Percentiles rank a stretch among this genome's conserved stretches.
These are phyloP conservation scores for Solanum hybrid DNA, from an alignment of 305 asterid genomes.

Conservation along the genomic window DNA sequence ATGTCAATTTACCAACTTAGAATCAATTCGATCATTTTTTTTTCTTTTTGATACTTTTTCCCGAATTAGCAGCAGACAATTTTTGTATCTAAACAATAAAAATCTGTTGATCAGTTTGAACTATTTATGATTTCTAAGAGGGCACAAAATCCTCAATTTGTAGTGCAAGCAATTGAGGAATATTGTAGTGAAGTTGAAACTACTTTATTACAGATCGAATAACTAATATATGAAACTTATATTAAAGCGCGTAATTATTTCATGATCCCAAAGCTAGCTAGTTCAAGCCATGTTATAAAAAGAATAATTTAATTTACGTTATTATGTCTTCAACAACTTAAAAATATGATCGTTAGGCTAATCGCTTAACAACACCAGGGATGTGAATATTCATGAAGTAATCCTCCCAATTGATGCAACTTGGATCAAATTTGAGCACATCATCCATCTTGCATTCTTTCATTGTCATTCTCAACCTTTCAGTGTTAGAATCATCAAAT, in stretches of 20 bases:
- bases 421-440: constrained; percentile 36
- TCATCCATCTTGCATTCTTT: constrained; percentile 8
- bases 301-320: neutral
- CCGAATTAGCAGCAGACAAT: too few species aligned
- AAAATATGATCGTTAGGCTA: neutral
- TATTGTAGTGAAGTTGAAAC: neutral
- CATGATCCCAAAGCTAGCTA: neutral
- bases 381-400: constrained; percentile 36
- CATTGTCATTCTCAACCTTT: constrained; percentile 20
- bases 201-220: neutral
- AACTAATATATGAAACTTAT: neutral
- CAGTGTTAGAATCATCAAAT: constrained; percentile 37
- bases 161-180: neutral
- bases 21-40: neutral
- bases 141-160: too few species aligned
- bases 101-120: neutral
- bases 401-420: constrained; percentile 36
- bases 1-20: neutral
- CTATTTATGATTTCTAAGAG: neutral
- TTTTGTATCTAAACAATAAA: neutral
- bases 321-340: neutral
- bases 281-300: neutral
- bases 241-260: neutral
- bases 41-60: too few species aligned
- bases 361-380: constrained; percentile 23